phyloP scores from a whole-genome alignment of 129 eudicot genomes.

The Sambucus nigra region DNA sequence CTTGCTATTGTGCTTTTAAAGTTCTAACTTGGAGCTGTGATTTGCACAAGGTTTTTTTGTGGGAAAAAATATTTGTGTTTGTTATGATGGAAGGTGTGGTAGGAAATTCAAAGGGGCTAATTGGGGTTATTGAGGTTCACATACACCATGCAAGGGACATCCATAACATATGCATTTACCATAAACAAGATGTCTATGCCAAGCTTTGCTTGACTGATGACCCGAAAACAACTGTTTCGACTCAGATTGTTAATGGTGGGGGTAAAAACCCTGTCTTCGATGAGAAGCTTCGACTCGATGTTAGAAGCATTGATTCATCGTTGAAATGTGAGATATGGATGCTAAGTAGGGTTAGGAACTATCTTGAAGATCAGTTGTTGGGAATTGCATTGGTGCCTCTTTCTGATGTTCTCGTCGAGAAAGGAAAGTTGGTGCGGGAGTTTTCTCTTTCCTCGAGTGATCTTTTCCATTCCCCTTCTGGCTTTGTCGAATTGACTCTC shows the following conservation, averaged over 20 bases:
- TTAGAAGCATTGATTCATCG: slow-evolving; percentile 27
- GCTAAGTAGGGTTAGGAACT: slow-evolving; percentile 26
- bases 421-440: slow-evolving; percentile 28
- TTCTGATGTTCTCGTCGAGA: slow-evolving; percentile 21
- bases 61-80: too few relatives aligned
- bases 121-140: slow-evolving; percentile 38
- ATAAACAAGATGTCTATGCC: slow-evolving; percentile 46
- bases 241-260: slow-evolving; percentile 31
- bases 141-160: slow-evolving; percentile 42
- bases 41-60: slow-evolving; percentile 1
- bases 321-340: too few relatives aligned
- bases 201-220: slow-evolving; percentile 38
- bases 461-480: slow-evolving; percentile 31
- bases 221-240: slow-evolving; percentile 24
- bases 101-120: slow-evolving; percentile 15
- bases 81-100: too few relatives aligned
- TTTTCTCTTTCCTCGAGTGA: slow-evolving; percentile 31
- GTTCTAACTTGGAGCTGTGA: too few relatives aligned
- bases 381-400: slow-evolving; percentile 36
- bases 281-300: slow-evolving; percentile 27
- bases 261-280: slow-evolving; percentile 44
- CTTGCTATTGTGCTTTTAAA: not conserved
- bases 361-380: slow-evolving; percentile 48
- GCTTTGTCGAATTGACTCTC: slow-evolving; percentile 30
- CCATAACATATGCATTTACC: slow-evolving; percentile 40